Evolutionary conservation across 805 yeast genomes (phyloP), one percentile per base, ranked within the genome.

Genomic region (baker's yeast (Saccharomyces cerevisiae)): DNA sequence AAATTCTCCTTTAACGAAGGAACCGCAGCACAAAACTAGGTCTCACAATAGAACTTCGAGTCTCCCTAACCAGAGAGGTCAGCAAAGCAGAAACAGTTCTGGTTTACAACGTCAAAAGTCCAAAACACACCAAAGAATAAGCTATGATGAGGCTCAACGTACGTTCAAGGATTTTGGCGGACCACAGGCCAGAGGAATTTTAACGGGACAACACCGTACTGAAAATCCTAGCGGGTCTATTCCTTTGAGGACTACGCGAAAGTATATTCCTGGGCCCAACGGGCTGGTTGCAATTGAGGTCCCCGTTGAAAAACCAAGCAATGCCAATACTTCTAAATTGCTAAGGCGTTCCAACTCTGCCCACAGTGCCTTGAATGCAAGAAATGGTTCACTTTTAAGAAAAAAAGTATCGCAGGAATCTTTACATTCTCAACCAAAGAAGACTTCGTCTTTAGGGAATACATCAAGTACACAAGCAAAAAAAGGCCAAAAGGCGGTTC

Each of bases 281-380:
- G 94, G 94, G 13, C 74, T 86, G 53, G 79, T 83, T 50, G 76
- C 84, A 9, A 73, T 86, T 4, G 91, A 86, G 60, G 90, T 86
- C 3, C 87, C 89, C 0, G 77, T 76, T 11, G 68, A 65, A 24
- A 61, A 57, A 13, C 56, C 22, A 46, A 13, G 29, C 36, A 27
- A 46, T 14, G 26, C 26, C 30, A 31, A 27, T 22, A 26, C 29
- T 46, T 46, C 52, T 11, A 30, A 51, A 14, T 49, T 57, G 5
- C 29, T 57, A 31, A 56, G 62, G 41, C 56, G 59, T 14, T 55
- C 61, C 5, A 51, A 48, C n/a, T 59, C 63, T 14, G 52, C 57
- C 9, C 54, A 53, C 28, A 52, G 57, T 17, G 29, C 51, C 13
- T 53, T 54, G 21, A 6, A 48, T 8, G 51, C 52, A 17, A 52